Evolutionary conservation across 1,139 yeast genomes (phyloP).

Genomic region (Protomyces arabidopsidicola): DNA sequence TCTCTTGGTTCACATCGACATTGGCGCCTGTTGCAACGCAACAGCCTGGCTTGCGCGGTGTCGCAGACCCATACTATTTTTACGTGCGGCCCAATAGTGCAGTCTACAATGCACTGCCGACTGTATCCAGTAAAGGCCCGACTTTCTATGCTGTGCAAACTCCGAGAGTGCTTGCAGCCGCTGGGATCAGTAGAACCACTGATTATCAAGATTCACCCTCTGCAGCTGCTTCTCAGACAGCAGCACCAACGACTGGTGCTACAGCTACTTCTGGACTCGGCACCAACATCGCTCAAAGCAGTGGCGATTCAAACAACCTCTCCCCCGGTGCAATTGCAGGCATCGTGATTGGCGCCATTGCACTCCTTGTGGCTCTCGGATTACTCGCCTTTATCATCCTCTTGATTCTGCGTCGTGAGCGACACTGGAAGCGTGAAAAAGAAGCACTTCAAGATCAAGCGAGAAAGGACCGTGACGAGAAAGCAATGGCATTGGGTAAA

Average conservation of each 20-base stretch:
- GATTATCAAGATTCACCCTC: too few relatives aligned
- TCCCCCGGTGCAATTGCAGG: constrained; percentile 17
- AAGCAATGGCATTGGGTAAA: not conserved
- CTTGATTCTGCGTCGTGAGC: not conserved
- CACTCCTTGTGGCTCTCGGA: not conserved
- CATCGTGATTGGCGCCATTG: constrained; percentile 20
- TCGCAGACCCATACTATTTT: constrained; percentile 19
- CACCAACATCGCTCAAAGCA: not conserved
- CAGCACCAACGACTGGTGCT: not conserved
- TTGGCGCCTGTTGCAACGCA: constrained; percentile 8
- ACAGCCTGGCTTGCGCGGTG: not conserved
- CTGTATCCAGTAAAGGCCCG: constrained; percentile 11
- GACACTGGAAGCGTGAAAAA: not conserved
- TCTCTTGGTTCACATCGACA: constrained; percentile 19
- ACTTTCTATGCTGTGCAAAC: constrained; percentile 26
- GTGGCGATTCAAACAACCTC: not conserved
- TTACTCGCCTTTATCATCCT: not conserved
- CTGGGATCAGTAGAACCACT: not conserved
- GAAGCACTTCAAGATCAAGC: not conserved
- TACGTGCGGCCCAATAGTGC: constrained; percentile 18
- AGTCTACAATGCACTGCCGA: constrained; percentile 13
- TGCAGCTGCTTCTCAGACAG: not conserved
- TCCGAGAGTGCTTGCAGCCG: constrained; percentile 5
- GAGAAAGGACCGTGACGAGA: not conserved
- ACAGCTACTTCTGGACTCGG: not conserved